These are phyloP conservation scores for Colletotrichum sp. DNA, from an alignment of 2,329 filamentous ascomycete genomes.

Conservation along the genomic window DNA sequence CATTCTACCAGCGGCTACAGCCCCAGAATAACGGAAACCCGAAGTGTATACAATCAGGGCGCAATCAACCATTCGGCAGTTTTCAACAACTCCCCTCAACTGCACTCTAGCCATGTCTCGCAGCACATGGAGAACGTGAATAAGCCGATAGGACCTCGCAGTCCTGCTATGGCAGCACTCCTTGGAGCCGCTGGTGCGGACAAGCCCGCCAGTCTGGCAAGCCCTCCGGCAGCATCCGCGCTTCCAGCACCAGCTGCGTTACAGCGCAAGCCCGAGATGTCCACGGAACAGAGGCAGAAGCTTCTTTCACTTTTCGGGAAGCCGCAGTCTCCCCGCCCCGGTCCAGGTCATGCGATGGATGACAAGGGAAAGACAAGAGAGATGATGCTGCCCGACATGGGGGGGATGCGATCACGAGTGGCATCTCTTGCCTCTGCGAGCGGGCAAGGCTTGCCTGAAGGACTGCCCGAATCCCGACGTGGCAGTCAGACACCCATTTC, in stretches of 20 bases:
- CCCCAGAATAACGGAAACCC: neutral
- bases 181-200: neutral
- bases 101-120: neutral
- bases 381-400: constrained; percentile 23
- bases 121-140: neutral
- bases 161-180: neutral
- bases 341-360: neutral
- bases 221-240: constrained; percentile 29
- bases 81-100: neutral
- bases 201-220: constrained; percentile 24
- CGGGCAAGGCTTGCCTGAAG: constrained; percentile 32
- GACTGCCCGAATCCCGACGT: constrained; percentile 38
- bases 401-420: constrained; percentile 38
- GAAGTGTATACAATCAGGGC: neutral
- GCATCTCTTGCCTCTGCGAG: constrained; percentile 48
- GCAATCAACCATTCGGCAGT: neutral
- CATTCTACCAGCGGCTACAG: neutral
- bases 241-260: constrained; percentile 29
- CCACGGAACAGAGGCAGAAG: constrained; percentile 46
- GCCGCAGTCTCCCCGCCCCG: constrained; percentile 28
- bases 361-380: constrained; percentile 35
- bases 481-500: constrained; percentile 62
- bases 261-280: constrained; percentile 38
- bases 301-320: constrained; percentile 69
- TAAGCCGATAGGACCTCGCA: neutral